A percentile compares a stretch with the other conserved stretches of the same genome.
Conservation (phyloP, 129 eudicot genomes). For the Scalesia atractyloides region DNA sequence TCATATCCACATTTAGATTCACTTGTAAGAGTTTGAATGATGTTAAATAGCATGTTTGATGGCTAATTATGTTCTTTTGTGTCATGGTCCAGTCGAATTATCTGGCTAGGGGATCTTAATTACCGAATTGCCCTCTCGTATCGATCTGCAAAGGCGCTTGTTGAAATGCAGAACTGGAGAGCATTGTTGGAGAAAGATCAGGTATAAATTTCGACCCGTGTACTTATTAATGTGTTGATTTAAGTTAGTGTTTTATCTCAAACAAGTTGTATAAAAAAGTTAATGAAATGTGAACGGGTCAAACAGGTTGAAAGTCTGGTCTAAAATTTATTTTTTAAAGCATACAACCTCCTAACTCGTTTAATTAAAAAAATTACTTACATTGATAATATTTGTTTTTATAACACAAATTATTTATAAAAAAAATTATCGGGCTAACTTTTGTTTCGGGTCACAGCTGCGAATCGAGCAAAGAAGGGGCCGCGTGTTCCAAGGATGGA, state of each 20-base stretch:
- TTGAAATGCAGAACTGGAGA: conserved; percentile 98
- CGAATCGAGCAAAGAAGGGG: conserved; percentile 87
- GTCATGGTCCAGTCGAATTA: conserved; percentile 62
- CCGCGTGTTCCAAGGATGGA: conserved; percentile 87
- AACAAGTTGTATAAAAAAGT: neutral
- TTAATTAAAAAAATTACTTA: neutral
- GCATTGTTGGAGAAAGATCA: conserved; percentile 86
- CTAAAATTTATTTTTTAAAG: neutral
- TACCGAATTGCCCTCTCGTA: conserved; percentile 85
- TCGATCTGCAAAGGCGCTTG: conserved; percentile 91
- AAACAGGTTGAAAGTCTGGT: neutral
- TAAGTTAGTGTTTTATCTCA: neutral
- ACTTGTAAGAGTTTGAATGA: conserved; percentile 6
- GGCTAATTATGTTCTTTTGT: conserved; percentile 10
- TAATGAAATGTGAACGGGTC: neutral
- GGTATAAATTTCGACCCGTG: conserved; percentile 35
- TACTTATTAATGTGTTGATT: neutral
- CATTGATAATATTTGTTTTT: neutral
- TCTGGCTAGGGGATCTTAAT: conserved; percentile 97
- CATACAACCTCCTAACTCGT: neutral
- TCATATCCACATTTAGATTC: conserved; percentile 3
- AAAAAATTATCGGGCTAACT: conserved; percentile 4
- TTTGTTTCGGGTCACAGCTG: conserved; percentile 48
- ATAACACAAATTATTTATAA: neutral
- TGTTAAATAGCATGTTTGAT: neutral